Evolutionary conservation across 805 yeast species (phyloP).

Genomic region (Sungouiozyma intestinalis): DNA sequence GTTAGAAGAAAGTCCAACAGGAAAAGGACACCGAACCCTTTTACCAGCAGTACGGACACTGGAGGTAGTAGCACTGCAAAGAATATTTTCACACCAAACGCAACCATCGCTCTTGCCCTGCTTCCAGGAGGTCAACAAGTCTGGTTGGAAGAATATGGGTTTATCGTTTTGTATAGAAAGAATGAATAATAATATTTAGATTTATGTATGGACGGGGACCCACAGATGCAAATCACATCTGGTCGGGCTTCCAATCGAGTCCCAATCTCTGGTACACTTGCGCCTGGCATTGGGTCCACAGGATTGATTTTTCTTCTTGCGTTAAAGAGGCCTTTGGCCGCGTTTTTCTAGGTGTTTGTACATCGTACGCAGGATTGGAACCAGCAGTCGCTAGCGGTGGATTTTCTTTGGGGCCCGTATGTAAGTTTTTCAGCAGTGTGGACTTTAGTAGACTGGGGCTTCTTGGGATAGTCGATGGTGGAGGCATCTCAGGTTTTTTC

Average conservation of each 20-base stretch:
- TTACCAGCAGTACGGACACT: conserved; percentile 58
- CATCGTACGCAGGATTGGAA: too few species aligned
- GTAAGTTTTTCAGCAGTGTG: conserved; percentile 15
- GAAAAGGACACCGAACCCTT: conserved; percentile 52
- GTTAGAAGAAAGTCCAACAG: conserved; percentile 49
- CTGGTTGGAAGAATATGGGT: too few species aligned
- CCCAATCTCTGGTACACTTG: conserved; percentile 44
- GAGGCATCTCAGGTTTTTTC: conserved; percentile 8
- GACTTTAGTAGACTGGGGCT: conserved; percentile 13
- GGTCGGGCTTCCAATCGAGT: conserved; percentile 44
- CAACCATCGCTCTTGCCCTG: neutral
- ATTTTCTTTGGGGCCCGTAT: neutral
- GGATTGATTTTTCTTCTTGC: conserved; percentile 40
- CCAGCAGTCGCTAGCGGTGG: neutral
- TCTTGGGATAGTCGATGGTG: conserved; percentile 8
- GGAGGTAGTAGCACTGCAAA: conserved; percentile 61
- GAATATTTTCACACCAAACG: neutral
- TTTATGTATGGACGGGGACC: too few species aligned
- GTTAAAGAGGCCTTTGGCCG: conserved; percentile 20
- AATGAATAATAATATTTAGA: too few species aligned
- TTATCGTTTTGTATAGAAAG: too few species aligned
- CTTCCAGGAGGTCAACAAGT: too few species aligned
- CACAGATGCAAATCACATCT: too few species aligned
- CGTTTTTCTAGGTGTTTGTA: conserved; percentile 3
- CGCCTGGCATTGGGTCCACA: conserved; percentile 55